Conservation (phyloP, 306 rosid species). For the Vigna radiata region DNA sequence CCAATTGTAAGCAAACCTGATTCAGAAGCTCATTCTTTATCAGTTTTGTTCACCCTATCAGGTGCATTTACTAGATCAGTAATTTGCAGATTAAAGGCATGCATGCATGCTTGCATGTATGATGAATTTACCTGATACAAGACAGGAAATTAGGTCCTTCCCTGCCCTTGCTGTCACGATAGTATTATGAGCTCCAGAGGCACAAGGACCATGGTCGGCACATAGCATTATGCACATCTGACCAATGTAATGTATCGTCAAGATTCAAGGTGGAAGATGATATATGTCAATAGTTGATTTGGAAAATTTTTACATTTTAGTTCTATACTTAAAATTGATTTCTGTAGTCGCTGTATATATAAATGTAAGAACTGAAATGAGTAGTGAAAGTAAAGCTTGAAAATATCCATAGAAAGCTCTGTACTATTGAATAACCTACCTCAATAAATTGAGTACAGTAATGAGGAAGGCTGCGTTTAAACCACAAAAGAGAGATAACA, state of each 20-base stretch:
- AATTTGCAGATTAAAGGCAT: conserved; percentile 33
- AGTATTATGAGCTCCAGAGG: conserved; percentile 98
- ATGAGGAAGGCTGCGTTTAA: conserved; percentile 97
- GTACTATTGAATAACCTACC: conserved; percentile 54
- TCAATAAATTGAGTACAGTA: conserved; percentile 95
- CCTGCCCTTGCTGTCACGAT: conserved; percentile 98
- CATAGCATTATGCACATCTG: conserved; percentile 97
- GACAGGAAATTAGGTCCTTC: conserved; percentile 96
- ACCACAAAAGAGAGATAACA: conserved; percentile 96
- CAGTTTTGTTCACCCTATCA: neutral
- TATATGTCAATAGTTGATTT: too few species aligned
- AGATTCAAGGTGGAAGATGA: conserved; percentile 19
- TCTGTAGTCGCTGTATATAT: too few species aligned
- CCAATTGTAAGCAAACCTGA: conserved; percentile 98
- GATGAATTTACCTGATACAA: conserved; percentile 76
- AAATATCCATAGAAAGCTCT: conserved; percentile 11
- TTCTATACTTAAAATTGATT: too few species aligned
- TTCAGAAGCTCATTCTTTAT: conserved; percentile 27
- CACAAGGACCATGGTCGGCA: conserved; percentile 99
- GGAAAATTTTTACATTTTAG: too few species aligned
- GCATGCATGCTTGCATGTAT: too few species aligned
- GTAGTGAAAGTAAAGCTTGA: too few species aligned
- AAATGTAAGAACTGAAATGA: too few species aligned
- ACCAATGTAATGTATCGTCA: conserved; percentile 47
- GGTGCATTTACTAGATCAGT: too few species aligned